These are phyloP conservation scores for Phoenix roebelenii DNA, from an alignment of 176 grass and related monocot genomes.

Conservation along the genomic window DNA sequence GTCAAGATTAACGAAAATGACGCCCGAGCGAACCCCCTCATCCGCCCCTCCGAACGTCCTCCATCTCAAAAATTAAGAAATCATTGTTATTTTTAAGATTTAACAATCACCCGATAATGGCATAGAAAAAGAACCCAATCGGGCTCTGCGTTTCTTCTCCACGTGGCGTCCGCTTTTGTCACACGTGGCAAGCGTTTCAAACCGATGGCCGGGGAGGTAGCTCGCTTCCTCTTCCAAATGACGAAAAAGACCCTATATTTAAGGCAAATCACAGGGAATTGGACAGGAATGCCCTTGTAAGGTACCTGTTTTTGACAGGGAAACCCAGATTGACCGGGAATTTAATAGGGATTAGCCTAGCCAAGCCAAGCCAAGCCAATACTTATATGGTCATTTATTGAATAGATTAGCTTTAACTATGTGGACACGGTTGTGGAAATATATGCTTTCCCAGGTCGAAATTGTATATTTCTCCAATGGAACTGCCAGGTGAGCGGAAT, in stretches of 20 bases:
- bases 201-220: neutral
- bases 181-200: slow-evolving; percentile 27
- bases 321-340: too few relatives aligned
- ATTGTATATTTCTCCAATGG: too few relatives aligned
- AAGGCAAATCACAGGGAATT: neutral
- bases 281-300: too few relatives aligned
- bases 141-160: neutral
- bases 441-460: too few relatives aligned
- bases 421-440: too few relatives aligned
- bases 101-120: slow-evolving; percentile 15
- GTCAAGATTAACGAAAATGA: neutral
- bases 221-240: neutral
- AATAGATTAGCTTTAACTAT: too few relatives aligned
- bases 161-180: slow-evolving; percentile 11
- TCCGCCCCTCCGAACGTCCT: too few relatives aligned
- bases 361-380: too few relatives aligned
- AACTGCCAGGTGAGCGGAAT: too few relatives aligned
- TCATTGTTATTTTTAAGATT: slow-evolving; percentile 11
- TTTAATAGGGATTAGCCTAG: too few relatives aligned
- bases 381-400: too few relatives aligned
- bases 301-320: too few relatives aligned
- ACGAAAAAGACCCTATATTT: neutral
- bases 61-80: neutral
- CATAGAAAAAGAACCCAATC: slow-evolving; percentile 6
- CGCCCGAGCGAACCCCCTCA: neutral